These are phyloP conservation scores for Sarcocystis neurona DNA, from an alignment of 169 alveolate species.

Conservation along the genomic window DNA sequence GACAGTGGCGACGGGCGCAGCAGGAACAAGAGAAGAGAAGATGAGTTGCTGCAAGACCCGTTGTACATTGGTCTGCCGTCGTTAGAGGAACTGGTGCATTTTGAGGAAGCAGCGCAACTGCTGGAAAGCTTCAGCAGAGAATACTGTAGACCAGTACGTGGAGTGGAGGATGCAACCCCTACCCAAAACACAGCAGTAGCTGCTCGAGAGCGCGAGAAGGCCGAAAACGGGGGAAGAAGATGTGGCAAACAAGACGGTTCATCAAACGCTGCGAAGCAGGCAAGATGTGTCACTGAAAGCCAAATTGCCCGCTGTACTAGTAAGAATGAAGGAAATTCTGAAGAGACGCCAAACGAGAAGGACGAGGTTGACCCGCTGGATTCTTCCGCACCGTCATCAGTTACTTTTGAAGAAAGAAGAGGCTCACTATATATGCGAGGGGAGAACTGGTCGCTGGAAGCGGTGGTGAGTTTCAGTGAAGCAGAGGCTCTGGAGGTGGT, in stretches of 20 bases:
- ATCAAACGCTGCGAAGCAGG: too few species aligned
- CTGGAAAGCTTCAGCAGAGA: background rate
- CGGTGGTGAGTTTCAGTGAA: too few species aligned
- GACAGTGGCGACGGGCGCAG: background rate
- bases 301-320: too few species aligned
- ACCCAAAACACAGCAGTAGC: background rate
- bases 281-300: too few species aligned
- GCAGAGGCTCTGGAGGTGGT: too few species aligned
- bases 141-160: too few species aligned
- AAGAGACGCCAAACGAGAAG: background rate
- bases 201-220: background rate
- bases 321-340: background rate
- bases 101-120: conserved; percentile 8
- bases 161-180: background rate
- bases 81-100: conserved; percentile 2
- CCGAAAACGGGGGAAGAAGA: background rate
- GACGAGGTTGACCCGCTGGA: background rate
- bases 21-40: background rate
- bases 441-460: too few species aligned
- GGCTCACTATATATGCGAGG: too few species aligned
- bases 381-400: too few species aligned
- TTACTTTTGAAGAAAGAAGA: too few species aligned
- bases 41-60: background rate
- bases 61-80: conserved; percentile 7
- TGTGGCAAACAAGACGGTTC: too few species aligned